Evolutionary conservation across 1,284 basidiomycete genomes (phyloP).

Genomic region (Pyrrhoderma lamaoense): DNA sequence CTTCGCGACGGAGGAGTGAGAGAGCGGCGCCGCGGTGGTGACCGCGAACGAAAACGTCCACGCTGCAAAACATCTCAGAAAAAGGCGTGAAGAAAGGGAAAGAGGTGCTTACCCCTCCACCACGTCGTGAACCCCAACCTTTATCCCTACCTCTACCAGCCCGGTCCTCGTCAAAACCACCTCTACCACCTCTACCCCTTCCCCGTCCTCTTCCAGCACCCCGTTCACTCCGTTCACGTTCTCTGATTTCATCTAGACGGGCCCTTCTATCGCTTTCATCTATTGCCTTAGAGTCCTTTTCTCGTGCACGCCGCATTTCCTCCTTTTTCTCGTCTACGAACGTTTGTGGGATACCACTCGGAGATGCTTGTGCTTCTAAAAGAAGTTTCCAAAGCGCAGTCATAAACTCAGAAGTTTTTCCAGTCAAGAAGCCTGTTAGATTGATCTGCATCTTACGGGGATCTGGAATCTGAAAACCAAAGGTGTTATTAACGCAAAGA

Average conservation of each 20-base stretch:
- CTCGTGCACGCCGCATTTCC: conserved; percentile 76
- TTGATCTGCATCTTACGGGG: conserved; percentile 94
- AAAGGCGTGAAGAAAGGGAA: conserved; percentile 18
- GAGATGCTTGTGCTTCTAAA: conserved; percentile 83
- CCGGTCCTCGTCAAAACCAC: conserved; percentile 38
- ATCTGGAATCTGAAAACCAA: conserved; percentile 66
- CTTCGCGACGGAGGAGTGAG: conserved; percentile 19
- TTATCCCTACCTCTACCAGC: conserved; percentile 33
- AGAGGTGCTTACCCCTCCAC: conserved; percentile 38
- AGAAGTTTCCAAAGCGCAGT: conserved; percentile 82
- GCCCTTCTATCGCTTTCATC: conserved; percentile 64
- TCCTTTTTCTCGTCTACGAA: conserved; percentile 96
- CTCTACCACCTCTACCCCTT: conserved; percentile 39
- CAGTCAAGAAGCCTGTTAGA: conserved; percentile 84
- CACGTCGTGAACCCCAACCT: conserved; percentile 33
- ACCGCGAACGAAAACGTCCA: conserved; percentile 14
- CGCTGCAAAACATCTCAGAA: conserved; percentile 20
- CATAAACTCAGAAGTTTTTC: conserved; percentile 83
- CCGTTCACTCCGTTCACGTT: conserved; percentile 44
- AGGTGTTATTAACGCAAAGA: conserved; percentile 1
- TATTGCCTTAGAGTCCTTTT: conserved; percentile 61
- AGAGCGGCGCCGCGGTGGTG: conserved; percentile 14
- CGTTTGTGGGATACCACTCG: conserved; percentile 86
- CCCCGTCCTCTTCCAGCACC: conserved; percentile 38
- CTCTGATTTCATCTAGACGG: conserved; percentile 61